Evolutionary conservation across 306 rosid species (phyloP).

Genomic region (Lathyrus oleraceus): DNA sequence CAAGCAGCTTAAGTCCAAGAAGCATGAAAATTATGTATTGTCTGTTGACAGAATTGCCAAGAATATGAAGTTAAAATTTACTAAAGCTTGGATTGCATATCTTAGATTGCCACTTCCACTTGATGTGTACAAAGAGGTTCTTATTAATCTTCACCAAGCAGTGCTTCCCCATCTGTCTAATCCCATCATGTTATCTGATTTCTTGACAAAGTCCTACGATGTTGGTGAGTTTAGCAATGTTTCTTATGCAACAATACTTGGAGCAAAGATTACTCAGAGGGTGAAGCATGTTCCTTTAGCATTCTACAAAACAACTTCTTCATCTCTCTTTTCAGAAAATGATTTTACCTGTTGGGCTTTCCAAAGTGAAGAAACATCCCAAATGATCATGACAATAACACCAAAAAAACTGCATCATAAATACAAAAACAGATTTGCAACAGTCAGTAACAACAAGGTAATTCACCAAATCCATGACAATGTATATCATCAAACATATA

Average conservation of each 20-base stretch:
- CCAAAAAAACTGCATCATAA: no score
- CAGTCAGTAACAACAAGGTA: no score
- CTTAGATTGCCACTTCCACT: constrained; percentile 87
- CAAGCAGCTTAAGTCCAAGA: constrained; percentile 48
- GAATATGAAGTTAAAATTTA: constrained; percentile 78
- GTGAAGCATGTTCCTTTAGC: constrained; percentile 91
- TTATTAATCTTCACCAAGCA: constrained; percentile 70
- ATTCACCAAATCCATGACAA: no score
- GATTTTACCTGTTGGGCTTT: constrained; percentile 88
- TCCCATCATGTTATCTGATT: constrained; percentile 81
- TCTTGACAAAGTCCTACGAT: constrained; percentile 85
- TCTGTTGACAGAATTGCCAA: constrained; percentile 57
- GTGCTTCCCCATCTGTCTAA: constrained; percentile 88
- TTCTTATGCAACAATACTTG: constrained; percentile 86
- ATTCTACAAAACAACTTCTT: constrained; percentile 69
- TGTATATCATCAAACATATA: no score
- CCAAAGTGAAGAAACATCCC: constrained; percentile 43
- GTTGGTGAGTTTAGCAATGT: constrained; percentile 74
- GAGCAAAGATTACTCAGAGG: constrained; percentile 81
- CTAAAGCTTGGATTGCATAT: constrained; percentile 85
- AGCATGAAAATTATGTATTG: constrained; percentile 48
- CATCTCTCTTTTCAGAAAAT: constrained; percentile 65
- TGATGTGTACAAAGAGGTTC: constrained; percentile 94
- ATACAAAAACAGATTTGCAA: no score
- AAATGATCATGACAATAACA: constrained; percentile 24